Conservation (phyloP, 495 filamentous ascomycete genomes). For the Penicillium manginii region DNA sequence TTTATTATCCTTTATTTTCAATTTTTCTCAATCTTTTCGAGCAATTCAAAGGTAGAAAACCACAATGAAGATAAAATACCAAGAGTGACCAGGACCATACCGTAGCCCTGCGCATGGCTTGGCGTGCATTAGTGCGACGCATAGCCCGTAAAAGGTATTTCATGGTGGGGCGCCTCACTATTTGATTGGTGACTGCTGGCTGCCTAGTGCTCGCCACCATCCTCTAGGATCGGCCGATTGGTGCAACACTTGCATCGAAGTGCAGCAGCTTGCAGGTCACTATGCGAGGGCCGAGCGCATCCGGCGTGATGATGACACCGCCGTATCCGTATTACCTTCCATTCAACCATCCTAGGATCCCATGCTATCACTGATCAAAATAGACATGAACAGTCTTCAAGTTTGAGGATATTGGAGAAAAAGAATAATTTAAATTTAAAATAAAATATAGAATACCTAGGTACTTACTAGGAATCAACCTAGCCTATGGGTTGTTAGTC, state of each 20-base stretch:
- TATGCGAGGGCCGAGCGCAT: background rate
- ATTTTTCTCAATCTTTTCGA: background rate
- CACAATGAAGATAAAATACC: slow-evolving; percentile 13
- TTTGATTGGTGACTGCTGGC: background rate
- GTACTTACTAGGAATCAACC: no score
- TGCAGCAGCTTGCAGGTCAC: background rate
- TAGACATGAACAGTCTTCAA: background rate
- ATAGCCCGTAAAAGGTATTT: background rate
- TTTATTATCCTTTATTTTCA: background rate
- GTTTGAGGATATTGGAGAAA: no score
- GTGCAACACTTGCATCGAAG: background rate
- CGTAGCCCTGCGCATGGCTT: slow-evolving; percentile 5
- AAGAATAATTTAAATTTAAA: no score
- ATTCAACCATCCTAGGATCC: background rate
- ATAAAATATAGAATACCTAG: no score
- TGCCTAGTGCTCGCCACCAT: slow-evolving; percentile 1
- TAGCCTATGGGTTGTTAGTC: no score
- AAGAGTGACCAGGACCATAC: slow-evolving; percentile 7
- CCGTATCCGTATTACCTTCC: slow-evolving; percentile 3
- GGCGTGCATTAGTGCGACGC: slow-evolving; percentile 17
- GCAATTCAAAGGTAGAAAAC: background rate
- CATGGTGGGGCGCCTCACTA: background rate
- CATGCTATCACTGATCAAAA: background rate
- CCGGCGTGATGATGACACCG: slow-evolving; percentile 14
- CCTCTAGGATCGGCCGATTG: background rate